phyloP scores from a whole-genome alignment of 169 alveolate species.

The Pseudocohnilembus persalinus region DNA sequence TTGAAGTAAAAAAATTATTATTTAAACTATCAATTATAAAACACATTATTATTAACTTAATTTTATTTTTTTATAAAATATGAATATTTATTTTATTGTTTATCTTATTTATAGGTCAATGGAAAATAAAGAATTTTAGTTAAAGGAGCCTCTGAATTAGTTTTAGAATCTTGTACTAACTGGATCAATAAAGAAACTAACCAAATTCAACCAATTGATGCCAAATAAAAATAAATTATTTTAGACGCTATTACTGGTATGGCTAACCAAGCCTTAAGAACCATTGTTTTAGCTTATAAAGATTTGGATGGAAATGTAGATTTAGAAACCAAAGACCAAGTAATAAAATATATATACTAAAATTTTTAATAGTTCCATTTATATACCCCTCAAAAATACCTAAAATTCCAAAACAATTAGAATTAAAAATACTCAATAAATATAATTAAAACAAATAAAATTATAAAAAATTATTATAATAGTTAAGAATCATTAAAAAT shows the following conservation, averaged over 20 bases:
- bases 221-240: constrained; percentile 52
- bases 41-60: constrained; percentile 53
- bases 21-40: no score
- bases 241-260: constrained; percentile 55
- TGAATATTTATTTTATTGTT: no score
- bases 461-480: no score
- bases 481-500: no score
- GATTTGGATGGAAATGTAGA: constrained; percentile 65
- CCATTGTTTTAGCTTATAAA: constrained; percentile 84
- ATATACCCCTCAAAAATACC: constrained; percentile 32
- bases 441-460: no score
- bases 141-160: constrained; percentile 71
- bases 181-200: constrained; percentile 54
- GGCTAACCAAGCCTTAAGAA: constrained; percentile 82
- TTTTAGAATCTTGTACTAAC: constrained; percentile 53
- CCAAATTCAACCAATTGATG: constrained; percentile 40
- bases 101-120: constrained; percentile 20
- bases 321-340: constrained; percentile 43
- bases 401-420: no score
- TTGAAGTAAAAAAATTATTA: constrained; percentile 31
- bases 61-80: constrained; percentile 66
- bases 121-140: constrained; percentile 52
- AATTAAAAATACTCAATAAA: no score
- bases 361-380: constrained; percentile 30
- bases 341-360: constrained; percentile 4